These are phyloP conservation scores for Leccinellum luteum DNA, from an alignment of 768 basidiomycete genomes.

Conservation along the genomic window DNA sequence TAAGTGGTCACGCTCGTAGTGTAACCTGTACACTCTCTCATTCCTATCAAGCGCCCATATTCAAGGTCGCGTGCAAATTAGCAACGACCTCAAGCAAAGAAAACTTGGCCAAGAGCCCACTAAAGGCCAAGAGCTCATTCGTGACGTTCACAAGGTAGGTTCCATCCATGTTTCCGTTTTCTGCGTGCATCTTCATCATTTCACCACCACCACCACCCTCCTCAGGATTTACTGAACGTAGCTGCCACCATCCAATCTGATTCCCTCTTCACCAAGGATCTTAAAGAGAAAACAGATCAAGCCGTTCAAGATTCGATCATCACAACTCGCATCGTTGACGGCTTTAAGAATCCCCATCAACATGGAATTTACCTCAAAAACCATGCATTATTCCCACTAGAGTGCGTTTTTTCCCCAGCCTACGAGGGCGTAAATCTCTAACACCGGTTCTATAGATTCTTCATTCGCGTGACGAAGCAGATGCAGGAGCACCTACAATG, in stretches of 20 bases:
- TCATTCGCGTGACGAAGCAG: constrained; percentile 66
- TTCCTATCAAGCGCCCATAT: constrained; percentile 55
- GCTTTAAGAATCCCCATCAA: constrained; percentile 72
- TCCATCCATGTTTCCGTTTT: neutral
- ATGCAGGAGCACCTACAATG: constrained; percentile 71
- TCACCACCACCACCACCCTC: neutral
- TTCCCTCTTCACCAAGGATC: constrained; percentile 60
- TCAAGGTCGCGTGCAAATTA: constrained; percentile 76
- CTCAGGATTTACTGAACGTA: constrained; percentile 63
- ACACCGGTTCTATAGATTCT: constrained; percentile 48
- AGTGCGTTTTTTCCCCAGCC: constrained; percentile 44
- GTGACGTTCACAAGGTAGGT: constrained; percentile 61
- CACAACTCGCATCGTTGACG: constrained; percentile 74
- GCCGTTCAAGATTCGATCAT: constrained; percentile 79
- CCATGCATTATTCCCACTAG: constrained; percentile 77
- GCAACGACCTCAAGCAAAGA: constrained; percentile 72
- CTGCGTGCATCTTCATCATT: neutral
- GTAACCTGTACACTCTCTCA: neutral
- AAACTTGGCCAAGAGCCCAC: constrained; percentile 73
- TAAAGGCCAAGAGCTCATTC: constrained; percentile 69
- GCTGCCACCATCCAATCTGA: constrained; percentile 66
- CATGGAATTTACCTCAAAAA: constrained; percentile 70
- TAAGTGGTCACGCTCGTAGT: constrained; percentile 32
- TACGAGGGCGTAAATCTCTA: neutral
- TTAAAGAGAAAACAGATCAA: constrained; percentile 73